A percentile compares a stretch with the other conserved stretches of the same genome.
phyloP scores from a whole-genome alignment of 768 basidiomycete genomes.

The Russula olivacea region DNA sequence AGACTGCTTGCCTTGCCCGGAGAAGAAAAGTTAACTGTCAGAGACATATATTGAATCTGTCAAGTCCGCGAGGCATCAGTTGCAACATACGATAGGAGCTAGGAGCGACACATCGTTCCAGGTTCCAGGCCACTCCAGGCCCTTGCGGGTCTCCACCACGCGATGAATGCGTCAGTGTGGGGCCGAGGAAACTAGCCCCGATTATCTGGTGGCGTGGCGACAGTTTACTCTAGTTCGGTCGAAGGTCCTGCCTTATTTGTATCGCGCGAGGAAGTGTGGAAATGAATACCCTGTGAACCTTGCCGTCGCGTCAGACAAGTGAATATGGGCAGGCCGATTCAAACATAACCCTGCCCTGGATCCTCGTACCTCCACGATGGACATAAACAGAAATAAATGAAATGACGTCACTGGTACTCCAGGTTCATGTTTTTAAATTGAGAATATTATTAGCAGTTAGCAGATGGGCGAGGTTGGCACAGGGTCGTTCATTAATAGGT shows the following conservation, averaged over 20 bases:
- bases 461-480: neutral
- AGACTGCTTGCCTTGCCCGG: too few relatives aligned
- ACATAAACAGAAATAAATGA: neutral
- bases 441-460: neutral
- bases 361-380: neutral
- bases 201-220: neutral
- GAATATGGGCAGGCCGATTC: neutral
- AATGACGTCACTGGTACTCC: neutral
- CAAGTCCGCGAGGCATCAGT: too few relatives aligned
- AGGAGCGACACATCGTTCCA: neutral
- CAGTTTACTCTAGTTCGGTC: neutral
- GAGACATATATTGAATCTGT: too few relatives aligned
- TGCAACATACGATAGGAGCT: neutral
- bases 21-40: too few relatives aligned
- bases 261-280: too few relatives aligned
- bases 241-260: neutral
- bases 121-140: too few relatives aligned
- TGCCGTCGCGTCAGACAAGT: neutral
- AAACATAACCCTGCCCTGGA: neutral
- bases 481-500: conserved; percentile 12
- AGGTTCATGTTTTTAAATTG: neutral
- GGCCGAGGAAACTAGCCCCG: neutral
- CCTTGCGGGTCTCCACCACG: neutral
- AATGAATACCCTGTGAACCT: too few relatives aligned
- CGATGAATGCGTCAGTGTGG: conserved; percentile 1